phyloP scores from a whole-genome alignment of 2,329 filamentous ascomycete genomes.

The Diplodia seriata region DNA sequence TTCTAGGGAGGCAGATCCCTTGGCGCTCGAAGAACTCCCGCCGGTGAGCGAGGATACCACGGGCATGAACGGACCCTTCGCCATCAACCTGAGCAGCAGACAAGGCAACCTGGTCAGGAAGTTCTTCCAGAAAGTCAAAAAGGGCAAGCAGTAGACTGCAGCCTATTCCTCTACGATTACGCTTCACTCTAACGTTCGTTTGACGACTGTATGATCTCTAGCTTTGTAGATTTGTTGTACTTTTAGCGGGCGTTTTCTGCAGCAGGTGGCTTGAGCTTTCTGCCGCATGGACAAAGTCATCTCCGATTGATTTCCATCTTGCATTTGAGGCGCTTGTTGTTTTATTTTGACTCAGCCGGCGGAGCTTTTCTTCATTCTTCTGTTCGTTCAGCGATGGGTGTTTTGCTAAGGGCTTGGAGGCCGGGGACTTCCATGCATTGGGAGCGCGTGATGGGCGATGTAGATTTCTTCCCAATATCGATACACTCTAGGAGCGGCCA shows the following conservation, averaged over 20 bases:
- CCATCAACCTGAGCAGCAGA: slow-evolving; percentile 46
- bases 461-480: slow-evolving; percentile 21
- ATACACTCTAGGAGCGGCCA: slow-evolving; percentile 15
- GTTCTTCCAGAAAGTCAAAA: slow-evolving; percentile 48
- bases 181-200: slow-evolving; percentile 22
- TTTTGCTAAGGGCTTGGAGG: slow-evolving; percentile 10
- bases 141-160: slow-evolving; percentile 27
- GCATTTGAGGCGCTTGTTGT: slow-evolving; percentile 20
- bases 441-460: slow-evolving; percentile 9
- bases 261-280: slow-evolving; percentile 18
- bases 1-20: slow-evolving; percentile 55
- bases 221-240: slow-evolving; percentile 31
- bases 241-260: slow-evolving; percentile 34
- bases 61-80: slow-evolving; percentile 55
- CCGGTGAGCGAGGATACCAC: slow-evolving; percentile 55
- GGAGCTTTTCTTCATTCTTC: neutral
- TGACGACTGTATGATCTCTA: slow-evolving; percentile 30
- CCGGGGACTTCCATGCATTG: slow-evolving; percentile 24
- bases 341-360: slow-evolving; percentile 10
- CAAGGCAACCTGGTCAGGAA: slow-evolving; percentile 45
- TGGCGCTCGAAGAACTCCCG: slow-evolving; percentile 62
- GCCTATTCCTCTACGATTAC: slow-evolving; percentile 10
- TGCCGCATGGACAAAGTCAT: slow-evolving; percentile 11
- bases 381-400: slow-evolving; percentile 13
- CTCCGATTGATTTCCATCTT: slow-evolving; percentile 16